A percentile compares a stretch with the other conserved stretches of the same genome.
Conservation (phyloP, 805 yeast genomes). For the Starmerella stigmatis region DNA sequence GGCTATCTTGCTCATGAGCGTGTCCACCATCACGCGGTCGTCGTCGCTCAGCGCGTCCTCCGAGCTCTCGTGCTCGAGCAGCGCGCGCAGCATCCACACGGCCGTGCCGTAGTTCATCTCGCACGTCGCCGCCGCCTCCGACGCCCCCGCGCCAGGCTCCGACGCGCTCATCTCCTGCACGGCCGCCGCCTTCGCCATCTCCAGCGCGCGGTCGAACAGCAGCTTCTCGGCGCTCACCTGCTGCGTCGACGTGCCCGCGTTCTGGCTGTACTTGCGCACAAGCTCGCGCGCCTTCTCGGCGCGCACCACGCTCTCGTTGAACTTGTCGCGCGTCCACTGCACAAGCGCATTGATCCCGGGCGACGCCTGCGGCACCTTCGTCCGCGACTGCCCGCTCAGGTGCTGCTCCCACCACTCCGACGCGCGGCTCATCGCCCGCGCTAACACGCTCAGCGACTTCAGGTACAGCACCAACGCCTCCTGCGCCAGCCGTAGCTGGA, state of each 20-base stretch:
- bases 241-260: constrained; percentile 15
- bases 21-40: constrained; percentile 65
- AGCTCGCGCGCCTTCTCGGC: constrained; percentile 66
- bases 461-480: constrained; percentile 82
- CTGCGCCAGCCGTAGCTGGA: constrained; percentile 38
- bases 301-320: constrained; percentile 78
- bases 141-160: constrained; percentile 37
- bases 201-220: constrained; percentile 86
- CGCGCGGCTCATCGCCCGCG: constrained; percentile 77
- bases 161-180: constrained; percentile 66
- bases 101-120: constrained; percentile 85
- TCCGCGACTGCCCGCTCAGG: background rate
- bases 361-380: constrained; percentile 8
- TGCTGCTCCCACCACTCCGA: constrained; percentile 75
- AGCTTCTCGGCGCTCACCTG: constrained; percentile 60
- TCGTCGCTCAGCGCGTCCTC: constrained; percentile 48
- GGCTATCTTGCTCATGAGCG: constrained; percentile 73
- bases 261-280: constrained; percentile 25
- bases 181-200: constrained; percentile 85
- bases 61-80: constrained; percentile 43
- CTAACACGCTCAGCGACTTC: constrained; percentile 69
- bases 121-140: constrained; percentile 35
- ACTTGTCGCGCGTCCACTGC: constrained; percentile 84
- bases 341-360: constrained; percentile 39
- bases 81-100: constrained; percentile 89